Evolutionary conservation across 345 rosid species (phyloP), one percentile per base, ranked within the genome.

Genomic region (Murraya paniculata): DNA sequence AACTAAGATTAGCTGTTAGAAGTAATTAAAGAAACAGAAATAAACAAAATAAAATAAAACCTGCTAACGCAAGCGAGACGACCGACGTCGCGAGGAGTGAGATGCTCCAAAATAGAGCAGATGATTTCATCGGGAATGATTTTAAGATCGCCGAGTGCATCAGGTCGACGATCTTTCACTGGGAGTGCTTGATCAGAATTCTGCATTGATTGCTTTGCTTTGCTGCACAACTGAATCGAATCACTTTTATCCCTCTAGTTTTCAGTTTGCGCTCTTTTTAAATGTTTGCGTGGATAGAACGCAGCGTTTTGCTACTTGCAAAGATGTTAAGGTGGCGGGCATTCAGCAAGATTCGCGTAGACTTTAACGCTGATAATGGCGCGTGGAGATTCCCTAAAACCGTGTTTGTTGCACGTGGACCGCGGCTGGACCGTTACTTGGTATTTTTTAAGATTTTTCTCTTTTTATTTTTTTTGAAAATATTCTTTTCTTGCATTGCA

Each of bases 51-150:
- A 28, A 53, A 35, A 61, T 6, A 56, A 50, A 59, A 95, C 99
- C 99, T 95, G 98, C 99, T 95, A 71, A 90, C 96, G 75, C 99
- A 91, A 77, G 98, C 82, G 78, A 93, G 87, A 55, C 91, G 90
- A 79, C 91, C 92, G 74, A 92, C 84, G 24, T 95, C 98, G 27
- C 89, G 91, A 53, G 93, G 95, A 80, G 85, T 55, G 80, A 95
- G 94, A 67, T 25, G 48, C 33, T 91, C 93, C 78, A 95, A 77
- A 78, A 92, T 86, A 48, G 89, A 55, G 68, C 91, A 90, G 79
- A 92, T 75, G 11, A 93, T 75, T 62, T 95, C 98, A 62, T 95
- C 99, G 45, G 98, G 91, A 22, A 95, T 90, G 65, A 85, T 85
- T 35, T 73, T 78, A 71, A 95, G 90, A 70, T 77, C 73, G 53